Base-by-base conservation (phyloP, 345 rosid genomes). In the Brassica cretica region DNA sequence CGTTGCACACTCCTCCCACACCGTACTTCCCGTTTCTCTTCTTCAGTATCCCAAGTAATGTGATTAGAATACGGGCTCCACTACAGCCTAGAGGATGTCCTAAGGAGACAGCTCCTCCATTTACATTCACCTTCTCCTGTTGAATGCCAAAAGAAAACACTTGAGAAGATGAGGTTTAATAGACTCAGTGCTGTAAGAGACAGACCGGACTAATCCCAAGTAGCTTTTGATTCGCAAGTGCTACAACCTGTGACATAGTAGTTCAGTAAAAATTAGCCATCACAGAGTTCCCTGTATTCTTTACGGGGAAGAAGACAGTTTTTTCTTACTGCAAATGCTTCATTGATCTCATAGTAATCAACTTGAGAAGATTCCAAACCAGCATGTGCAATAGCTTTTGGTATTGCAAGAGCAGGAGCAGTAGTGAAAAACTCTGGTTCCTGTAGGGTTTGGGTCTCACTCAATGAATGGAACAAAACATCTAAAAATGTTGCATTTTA, bases 81-180 rank as follows among this genome's bases (percentile, higher is more conserved):
- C 99, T 95, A 90, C 99, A 95, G 55, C 99, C 99, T 70, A 93
- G 84, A 75, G 99, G 99, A 82, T 95, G 97, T 58, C 99, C 99
- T 82, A 95, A 83, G 0, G 99, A 83, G 71, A 93, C 97, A 53
- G 98, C 99, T 75, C 99, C 99, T 64, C 99, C 99, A 2, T 93
- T 90, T 18, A 89, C 96, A 58, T 95, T 95, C 58, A 87, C 86
- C 76, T 88, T 93, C 73, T 95, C 96, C 99, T 93, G 87, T 53
- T 27, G 18, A 6, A 32, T 5, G 24, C 11, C 6, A 64, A 44
- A 75, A 19, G 18, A 49, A 18, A 58, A 19, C 32, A 41, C 46
- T 51, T 51, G 56, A 18, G 19, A 66, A 67, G 66, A 49, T 37
- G 78, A 33, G 71, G 51, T 37, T 66, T 27, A 15, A 9, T 7